Evolutionary conservation across 768 basidiomycete genomes (phyloP).

Genomic region (Nidularia pulvinata): DNA sequence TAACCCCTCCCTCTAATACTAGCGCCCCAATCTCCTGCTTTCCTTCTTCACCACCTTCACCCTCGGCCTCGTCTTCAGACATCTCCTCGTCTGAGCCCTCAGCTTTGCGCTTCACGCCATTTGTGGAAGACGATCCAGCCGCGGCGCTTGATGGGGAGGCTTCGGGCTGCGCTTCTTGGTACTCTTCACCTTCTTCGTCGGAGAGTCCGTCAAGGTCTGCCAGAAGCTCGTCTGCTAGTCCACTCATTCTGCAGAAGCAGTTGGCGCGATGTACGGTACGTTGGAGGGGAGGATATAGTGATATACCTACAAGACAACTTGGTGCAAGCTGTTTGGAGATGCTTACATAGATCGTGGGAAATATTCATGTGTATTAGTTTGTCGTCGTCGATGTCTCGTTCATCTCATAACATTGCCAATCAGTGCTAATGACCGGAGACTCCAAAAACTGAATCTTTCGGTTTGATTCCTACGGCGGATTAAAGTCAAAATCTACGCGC

Average conservation of each 20-base stretch:
- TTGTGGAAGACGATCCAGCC: slow-evolving; percentile 20
- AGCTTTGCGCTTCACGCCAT: slow-evolving; percentile 66
- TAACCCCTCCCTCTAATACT: slow-evolving; percentile 84
- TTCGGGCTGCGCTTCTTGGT: slow-evolving; percentile 21
- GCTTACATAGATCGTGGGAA: no score
- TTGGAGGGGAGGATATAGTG: slow-evolving; percentile 1
- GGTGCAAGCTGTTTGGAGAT: no score
- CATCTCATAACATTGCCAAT: no score
- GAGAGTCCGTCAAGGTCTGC: slow-evolving; percentile 91
- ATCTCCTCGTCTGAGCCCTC: slow-evolving; percentile 12
- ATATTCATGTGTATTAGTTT: no score
- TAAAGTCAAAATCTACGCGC: no score
- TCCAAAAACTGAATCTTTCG: no score
- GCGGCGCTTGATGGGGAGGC: slow-evolving; percentile 6
- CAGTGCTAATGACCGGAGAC: no score
- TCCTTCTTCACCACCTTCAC: slow-evolving; percentile 40
- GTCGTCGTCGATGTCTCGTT: no score
- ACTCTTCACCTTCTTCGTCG: slow-evolving; percentile 59
- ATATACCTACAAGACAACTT: neutral
- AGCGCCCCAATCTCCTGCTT: slow-evolving; percentile 52
- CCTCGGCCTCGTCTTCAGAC: slow-evolving; percentile 39
- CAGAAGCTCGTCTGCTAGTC: slow-evolving; percentile 89
- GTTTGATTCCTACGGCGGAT: no score
- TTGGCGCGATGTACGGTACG: neutral
- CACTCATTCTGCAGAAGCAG: slow-evolving; percentile 51